These are phyloP conservation scores for Wickerhamiella siamensis DNA, from an alignment of 805 yeast species.

Conservation along the genomic window DNA sequence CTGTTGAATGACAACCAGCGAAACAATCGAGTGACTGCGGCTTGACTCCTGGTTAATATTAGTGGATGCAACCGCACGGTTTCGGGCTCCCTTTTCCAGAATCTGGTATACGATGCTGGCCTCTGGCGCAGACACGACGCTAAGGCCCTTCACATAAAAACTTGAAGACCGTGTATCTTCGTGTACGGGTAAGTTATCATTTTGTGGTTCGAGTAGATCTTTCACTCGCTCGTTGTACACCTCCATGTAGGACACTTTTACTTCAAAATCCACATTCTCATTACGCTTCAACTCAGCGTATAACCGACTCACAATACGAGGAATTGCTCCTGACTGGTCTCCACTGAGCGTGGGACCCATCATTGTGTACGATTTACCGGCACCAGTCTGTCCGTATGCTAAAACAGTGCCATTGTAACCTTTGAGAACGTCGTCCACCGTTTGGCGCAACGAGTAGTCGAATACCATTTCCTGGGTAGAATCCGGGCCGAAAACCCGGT, in stretches of 20 bases:
- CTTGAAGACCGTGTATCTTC: slow-evolving; percentile 30
- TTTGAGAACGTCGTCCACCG: slow-evolving; percentile 52
- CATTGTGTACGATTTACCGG: slow-evolving; percentile 69
- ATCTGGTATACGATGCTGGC: slow-evolving; percentile 43
- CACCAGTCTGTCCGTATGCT: slow-evolving; percentile 69
- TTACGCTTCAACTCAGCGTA: slow-evolving; percentile 11
- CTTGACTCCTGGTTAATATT: slow-evolving; percentile 61
- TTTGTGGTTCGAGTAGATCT: slow-evolving; percentile 44
- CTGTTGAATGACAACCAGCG: slow-evolving; percentile 51
- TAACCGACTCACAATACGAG: slow-evolving; percentile 42
- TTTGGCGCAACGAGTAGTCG: slow-evolving; percentile 41
- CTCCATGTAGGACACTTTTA: slow-evolving; percentile 64
- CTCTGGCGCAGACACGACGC: slow-evolving; percentile 43
- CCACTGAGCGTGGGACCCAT: slow-evolving; percentile 39
- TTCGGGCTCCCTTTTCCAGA: slow-evolving; percentile 42
- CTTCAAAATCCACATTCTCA: slow-evolving; percentile 37
- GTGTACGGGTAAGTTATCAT: slow-evolving; percentile 12
- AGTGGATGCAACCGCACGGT: slow-evolving; percentile 46
- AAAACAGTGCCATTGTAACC: slow-evolving; percentile 71
- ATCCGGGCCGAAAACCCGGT: slow-evolving; percentile 41
- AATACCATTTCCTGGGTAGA: slow-evolving; percentile 46
- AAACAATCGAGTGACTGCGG: slow-evolving; percentile 69
- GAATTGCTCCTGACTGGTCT: slow-evolving; percentile 48
- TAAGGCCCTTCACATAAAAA: slow-evolving; percentile 56
- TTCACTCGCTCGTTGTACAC: slow-evolving; percentile 63